Conservation (phyloP, 75 land plant species). For the Selaginella moellendorffii region DNA sequence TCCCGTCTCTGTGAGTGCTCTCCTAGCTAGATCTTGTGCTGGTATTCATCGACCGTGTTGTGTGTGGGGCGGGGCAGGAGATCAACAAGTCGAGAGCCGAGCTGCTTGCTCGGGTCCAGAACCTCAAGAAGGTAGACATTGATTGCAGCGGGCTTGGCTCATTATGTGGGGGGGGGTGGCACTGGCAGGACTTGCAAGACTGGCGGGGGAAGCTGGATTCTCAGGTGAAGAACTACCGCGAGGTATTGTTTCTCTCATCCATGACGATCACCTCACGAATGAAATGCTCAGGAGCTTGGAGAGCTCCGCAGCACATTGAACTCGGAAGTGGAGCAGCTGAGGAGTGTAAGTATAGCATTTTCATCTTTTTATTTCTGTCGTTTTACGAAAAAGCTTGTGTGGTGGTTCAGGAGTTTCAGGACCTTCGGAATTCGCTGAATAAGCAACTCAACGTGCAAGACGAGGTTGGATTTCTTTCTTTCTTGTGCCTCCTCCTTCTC, state of each 20-base stretch:
- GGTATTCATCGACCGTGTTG: too few relatives aligned
- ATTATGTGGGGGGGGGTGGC: too few relatives aligned
- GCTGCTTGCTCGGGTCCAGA: slow-evolving; percentile 35
- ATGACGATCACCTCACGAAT: background rate
- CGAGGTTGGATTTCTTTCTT: background rate
- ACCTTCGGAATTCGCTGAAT: slow-evolving; percentile 13
- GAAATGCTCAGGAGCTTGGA: slow-evolving; percentile 32
- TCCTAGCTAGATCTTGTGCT: too few relatives aligned
- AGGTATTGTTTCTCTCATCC: slow-evolving; percentile 17
- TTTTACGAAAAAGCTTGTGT: background rate
- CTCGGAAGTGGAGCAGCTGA: slow-evolving; percentile 49
- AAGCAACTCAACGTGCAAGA: slow-evolving; percentile 12
- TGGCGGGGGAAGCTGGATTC: slow-evolving; percentile 59
- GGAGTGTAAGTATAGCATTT: slow-evolving; percentile 20
- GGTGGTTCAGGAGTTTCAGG: slow-evolving; percentile 23
- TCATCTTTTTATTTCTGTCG: background rate
- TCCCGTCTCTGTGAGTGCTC: too few relatives aligned
- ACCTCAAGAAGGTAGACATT: slow-evolving; percentile 34
- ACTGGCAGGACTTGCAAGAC: slow-evolving; percentile 52
- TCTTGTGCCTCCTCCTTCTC: too few relatives aligned
- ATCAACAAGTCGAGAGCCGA: slow-evolving; percentile 37
- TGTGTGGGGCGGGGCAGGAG: slow-evolving; percentile 13
- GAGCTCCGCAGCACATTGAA: slow-evolving; percentile 37
- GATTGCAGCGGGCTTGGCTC: too few relatives aligned
- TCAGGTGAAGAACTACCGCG: slow-evolving; percentile 38